Evolutionary conservation across 2,329 filamentous ascomycete genomes (phyloP).

Genomic region (Aspergillus ruber): DNA sequence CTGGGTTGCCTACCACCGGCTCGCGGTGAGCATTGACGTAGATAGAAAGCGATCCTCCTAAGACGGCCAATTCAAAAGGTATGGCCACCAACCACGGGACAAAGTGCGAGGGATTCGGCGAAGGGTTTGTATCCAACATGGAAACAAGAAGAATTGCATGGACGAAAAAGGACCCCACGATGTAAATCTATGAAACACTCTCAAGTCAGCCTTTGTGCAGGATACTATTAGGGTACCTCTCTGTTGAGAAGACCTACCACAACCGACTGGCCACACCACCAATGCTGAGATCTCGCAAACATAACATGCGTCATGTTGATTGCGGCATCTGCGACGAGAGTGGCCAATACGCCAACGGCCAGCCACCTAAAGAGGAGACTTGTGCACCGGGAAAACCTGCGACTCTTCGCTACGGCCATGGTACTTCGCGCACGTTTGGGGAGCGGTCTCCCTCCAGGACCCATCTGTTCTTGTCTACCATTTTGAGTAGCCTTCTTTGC

Average conservation of each 20-base stretch:
- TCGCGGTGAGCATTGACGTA: slow-evolving; percentile 64
- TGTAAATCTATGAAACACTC: slow-evolving; percentile 60
- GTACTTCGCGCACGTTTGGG: slow-evolving; percentile 56
- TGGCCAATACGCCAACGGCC: slow-evolving; percentile 62
- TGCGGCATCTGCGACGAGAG: slow-evolving; percentile 68
- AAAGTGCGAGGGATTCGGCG: slow-evolving; percentile 73
- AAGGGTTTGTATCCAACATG: slow-evolving; percentile 73
- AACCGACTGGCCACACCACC: slow-evolving; percentile 76
- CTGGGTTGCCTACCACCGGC: slow-evolving; percentile 46
- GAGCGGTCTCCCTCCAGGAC: slow-evolving; percentile 84
- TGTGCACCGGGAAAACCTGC: slow-evolving; percentile 58
- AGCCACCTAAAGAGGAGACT: slow-evolving; percentile 72
- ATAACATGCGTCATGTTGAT: slow-evolving; percentile 71
- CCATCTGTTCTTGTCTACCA: slow-evolving; percentile 50
- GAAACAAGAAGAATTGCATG: slow-evolving; percentile 82
- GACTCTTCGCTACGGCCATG: slow-evolving; percentile 43
- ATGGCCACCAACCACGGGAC: slow-evolving; percentile 70
- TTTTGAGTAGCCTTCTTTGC: slow-evolving; percentile 44
- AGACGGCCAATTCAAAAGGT: slow-evolving; percentile 65
- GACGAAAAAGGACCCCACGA: slow-evolving; percentile 77
- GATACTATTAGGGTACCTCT: neutral
- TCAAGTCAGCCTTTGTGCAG: slow-evolving; percentile 8
- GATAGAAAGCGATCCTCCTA: slow-evolving; percentile 61
- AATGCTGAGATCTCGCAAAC: slow-evolving; percentile 55
- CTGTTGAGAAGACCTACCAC: slow-evolving; percentile 52